Base-by-base conservation (phyloP, 805 yeast species). In the Candida pini region DNA sequence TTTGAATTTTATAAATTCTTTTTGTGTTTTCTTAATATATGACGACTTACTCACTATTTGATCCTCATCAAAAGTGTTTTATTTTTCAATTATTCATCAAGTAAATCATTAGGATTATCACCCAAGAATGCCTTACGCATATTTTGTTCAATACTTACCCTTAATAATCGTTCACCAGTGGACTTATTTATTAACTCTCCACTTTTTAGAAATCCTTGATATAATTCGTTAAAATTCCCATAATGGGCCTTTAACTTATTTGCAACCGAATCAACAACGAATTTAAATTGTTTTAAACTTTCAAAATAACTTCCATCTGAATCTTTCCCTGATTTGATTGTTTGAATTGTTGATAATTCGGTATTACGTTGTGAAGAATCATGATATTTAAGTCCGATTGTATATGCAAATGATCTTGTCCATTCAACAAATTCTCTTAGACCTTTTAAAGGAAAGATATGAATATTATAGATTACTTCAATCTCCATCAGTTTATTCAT, bases 351-450 rank as follows among this genome's bases (percentile, higher is more conserved):
- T 1, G 81, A 68, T 35, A 76, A 64, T 25, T 70, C 71, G 38
- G 66, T 63, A 49, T 76, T 71, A 41, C 86, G 56, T 40, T 75
- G 69, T 24, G 58, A 56, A 16, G 73, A 73, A 48, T 80, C 87
- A 53, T 74, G 73, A 20, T 76, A 48, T 9, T 73, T 61, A 12
- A 59, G 51, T 0, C 77, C 66, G 6, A 81, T 64, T 0, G 86
- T 66, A 44, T 76, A 71, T 0, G 83, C 62, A 41, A 79, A 67
- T 12, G 79, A 69, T 30, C 64, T 69, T 12, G 80, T 48, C 77
- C 85, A 77, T 4, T 58, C 64, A 1, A 64, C 36, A 1, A 71
- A 56, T 32, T 78, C 84, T 30, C 54, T 64, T 6, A 50, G 48
- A 30, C 63, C 72, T 56, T 63, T 66, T 2, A 71, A 64, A 12